Conservation (phyloP, 78 protist genomes). For the Dictyostelium firmibasis region DNA sequence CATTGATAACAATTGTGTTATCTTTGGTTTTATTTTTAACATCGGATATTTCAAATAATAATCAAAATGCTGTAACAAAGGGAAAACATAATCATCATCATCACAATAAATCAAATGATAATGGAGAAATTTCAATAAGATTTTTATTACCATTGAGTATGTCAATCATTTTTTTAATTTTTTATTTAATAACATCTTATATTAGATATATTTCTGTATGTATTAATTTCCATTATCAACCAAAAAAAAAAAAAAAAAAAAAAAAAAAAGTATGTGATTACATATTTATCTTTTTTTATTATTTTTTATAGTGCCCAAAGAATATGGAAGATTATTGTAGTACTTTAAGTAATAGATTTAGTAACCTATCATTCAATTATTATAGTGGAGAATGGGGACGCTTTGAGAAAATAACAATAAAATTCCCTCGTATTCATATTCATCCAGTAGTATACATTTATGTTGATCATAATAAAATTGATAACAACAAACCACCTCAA, state of each 20-base stretch:
- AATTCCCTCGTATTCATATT: not conserved
- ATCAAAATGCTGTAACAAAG: not conserved
- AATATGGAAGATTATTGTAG: not conserved
- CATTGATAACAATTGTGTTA: not conserved
- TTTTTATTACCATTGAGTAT: not conserved
- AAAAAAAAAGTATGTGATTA: not conserved
- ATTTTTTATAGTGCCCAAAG: not conserved
- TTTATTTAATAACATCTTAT: not conserved
- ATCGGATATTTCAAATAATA: too few species aligned
- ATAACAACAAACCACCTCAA: not conserved
- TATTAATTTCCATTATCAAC: not conserved
- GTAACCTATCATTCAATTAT: not conserved
- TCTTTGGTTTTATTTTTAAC: not conserved
- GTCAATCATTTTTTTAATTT: not conserved
- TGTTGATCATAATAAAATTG: not conserved
- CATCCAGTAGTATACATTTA: not conserved
- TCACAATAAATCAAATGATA: not conserved
- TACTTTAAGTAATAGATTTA: not conserved
- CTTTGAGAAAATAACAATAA: not conserved
- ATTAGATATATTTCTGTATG: not conserved
- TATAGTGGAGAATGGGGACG: not conserved
- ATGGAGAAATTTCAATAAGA: not conserved
- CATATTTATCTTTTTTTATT: not conserved
- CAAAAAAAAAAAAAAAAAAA: not conserved
- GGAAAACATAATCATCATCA: not conserved